Percentiles rank a stretch among this genome's conserved stretches.
Evolutionary conservation across 108 stramenopile genomes (phyloP).

Genomic region (Thalassiosira profunda): DNA sequence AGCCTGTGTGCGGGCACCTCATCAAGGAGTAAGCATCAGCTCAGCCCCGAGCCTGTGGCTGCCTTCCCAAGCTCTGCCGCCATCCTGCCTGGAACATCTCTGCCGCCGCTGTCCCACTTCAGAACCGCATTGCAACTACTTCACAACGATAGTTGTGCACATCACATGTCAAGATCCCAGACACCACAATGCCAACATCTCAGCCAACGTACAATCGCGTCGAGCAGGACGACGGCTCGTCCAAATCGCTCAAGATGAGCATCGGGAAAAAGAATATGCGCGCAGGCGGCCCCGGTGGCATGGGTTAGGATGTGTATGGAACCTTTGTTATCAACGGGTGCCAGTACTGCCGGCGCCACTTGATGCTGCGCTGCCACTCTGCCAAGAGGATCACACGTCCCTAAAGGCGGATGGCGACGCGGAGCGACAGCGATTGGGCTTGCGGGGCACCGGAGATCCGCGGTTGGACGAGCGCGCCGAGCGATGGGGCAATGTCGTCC

Average conservation of each 20-base stretch:
- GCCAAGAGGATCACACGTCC: neutral
- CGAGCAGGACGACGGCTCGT: neutral
- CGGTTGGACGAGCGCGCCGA: neutral
- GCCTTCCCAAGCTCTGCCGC: too few species aligned
- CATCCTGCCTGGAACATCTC: too few species aligned
- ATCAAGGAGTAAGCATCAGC: too few species aligned
- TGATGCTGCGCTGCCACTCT: slow-evolving; percentile 1
- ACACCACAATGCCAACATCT: too few species aligned
- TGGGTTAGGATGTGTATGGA: neutral
- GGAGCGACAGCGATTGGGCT: neutral
- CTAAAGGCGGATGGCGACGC: neutral
- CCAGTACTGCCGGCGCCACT: slow-evolving; percentile 2
- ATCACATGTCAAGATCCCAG: too few species aligned
- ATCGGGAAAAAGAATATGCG: slow-evolving; percentile 6
- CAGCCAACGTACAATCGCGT: too few species aligned
- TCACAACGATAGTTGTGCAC: too few species aligned
- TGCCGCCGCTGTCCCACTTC: too few species aligned
- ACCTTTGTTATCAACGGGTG: neutral
- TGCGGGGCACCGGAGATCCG: neutral
- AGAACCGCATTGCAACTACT: too few species aligned
- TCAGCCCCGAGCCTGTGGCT: too few species aligned
- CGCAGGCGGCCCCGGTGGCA: neutral
- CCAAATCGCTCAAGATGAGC: slow-evolving; percentile 6
- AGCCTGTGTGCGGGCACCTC: too few species aligned
- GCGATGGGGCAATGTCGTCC: too few species aligned